These are phyloP conservation scores for Basipetospora chlamydospora DNA, from an alignment of 2,329 filamentous ascomycete species.

Conservation along the genomic window DNA sequence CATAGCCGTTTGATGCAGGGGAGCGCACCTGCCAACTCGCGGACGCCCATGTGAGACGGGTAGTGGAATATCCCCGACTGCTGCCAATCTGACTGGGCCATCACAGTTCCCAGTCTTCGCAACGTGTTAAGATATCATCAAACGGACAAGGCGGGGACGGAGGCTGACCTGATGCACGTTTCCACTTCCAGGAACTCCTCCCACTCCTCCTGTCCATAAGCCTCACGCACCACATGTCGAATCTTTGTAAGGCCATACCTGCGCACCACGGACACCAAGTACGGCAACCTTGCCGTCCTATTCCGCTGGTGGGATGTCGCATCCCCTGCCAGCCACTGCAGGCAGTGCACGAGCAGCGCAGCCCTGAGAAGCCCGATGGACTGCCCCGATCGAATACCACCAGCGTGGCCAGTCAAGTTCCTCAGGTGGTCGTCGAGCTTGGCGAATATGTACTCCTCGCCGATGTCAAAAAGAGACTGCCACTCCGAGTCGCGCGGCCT, in stretches of 20 bases:
- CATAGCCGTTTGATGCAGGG: constrained; percentile 13
- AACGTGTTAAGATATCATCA: not conserved
- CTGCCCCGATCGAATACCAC: too few relatives aligned
- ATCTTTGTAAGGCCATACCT: not conserved
- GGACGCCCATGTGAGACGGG: constrained; percentile 10
- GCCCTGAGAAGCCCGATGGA: not conserved
- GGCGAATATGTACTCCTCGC: constrained; percentile 2
- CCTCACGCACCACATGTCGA: not conserved
- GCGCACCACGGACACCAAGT: not conserved
- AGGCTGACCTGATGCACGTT: constrained; percentile 11
- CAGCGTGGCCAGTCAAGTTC: not conserved
- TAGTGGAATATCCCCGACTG: constrained; percentile 13
- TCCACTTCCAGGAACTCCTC: constrained; percentile 10
- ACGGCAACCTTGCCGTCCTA: not conserved
- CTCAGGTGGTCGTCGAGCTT: not conserved
- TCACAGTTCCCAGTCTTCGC: constrained; percentile 12
- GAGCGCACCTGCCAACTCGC: constrained; percentile 13
- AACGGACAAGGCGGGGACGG: too few relatives aligned
- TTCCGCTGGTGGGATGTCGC: not conserved
- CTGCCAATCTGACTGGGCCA: constrained; percentile 14
- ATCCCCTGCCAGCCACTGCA: not conserved
- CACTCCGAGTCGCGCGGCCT: not conserved
- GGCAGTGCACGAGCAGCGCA: not conserved
- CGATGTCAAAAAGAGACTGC: not conserved
- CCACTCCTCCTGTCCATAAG: constrained; percentile 4